Base-by-base conservation (phyloP, 225 moss, liverwort and hornwort species). In the Neckera pumila region DNA sequence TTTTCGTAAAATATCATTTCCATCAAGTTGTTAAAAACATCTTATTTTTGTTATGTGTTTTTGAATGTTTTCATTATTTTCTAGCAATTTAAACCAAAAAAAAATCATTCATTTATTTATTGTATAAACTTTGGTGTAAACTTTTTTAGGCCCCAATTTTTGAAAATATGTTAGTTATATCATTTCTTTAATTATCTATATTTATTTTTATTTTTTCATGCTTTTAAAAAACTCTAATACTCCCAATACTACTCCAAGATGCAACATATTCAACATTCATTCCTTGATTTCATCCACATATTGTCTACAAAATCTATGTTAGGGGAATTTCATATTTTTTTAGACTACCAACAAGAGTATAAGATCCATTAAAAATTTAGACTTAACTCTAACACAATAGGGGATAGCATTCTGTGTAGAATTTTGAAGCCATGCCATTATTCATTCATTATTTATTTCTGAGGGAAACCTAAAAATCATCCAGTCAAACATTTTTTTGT, bases 191-290 rank as follows among this genome's bases (percentile, higher is more conserved):
- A 11, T 20, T 66, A 34, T 34, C 1, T 9, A 17, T 5, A 33
- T 36, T 66, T 66, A 2, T 10, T 11, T 36, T 36, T 20, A 36
- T 2, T n/a, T n/a, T 21, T 7, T 7, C n/a, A 22, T n/a, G 2
- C 12, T n/a, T 21, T 20, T 19, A 2, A 22, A 69, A 69, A 38
- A 38, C 7, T 38, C 38, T 38, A 22, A 1, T 67, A 38, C 0
- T 22, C 6, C 13, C 1, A 22, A 6, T 22, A 23, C 22, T 23
- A 36, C 13, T 0, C 22, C 2, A 0, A 23, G 38, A 12, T 22
- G 12, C 12, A 38, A 38, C 6, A 69, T 67, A n/a, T 11, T 67
- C 0, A n/a, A 1, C 2, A 67, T 12, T 6, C 12, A 12, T 47
- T 47, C 12, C 47, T 47, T 47, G 47, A 4, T n/a, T 38, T 38